Conservation (phyloP, 306 rosid species). For the Comarum palustre region DNA sequence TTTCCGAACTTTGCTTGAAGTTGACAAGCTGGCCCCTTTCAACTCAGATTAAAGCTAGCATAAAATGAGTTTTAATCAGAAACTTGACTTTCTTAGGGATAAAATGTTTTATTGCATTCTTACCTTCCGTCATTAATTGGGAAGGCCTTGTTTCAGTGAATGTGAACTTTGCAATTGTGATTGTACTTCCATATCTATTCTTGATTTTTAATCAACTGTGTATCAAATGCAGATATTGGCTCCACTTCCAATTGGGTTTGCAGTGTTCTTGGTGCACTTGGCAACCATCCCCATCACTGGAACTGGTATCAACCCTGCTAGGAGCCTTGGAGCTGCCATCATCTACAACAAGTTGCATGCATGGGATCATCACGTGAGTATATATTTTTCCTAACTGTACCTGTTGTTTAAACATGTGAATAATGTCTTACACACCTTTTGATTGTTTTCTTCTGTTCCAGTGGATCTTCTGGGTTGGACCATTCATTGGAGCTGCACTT, state of each 20-base stretch:
- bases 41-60: too few species aligned
- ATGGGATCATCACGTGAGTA: conserved; percentile 41
- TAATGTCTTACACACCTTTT: background rate
- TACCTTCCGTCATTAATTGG: too few species aligned
- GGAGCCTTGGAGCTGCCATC: conserved; percentile 49
- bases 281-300: conserved; percentile 49
- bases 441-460: conserved; percentile 16
- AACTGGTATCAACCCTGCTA: conserved; percentile 47
- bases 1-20: background rate
- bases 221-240: conserved; percentile 39
- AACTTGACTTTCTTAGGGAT: too few species aligned
- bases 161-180: background rate
- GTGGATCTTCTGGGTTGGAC: conserved; percentile 65
- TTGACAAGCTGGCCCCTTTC: background rate
- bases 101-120: too few species aligned
- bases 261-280: conserved; percentile 45
- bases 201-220: background rate
- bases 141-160: too few species aligned
- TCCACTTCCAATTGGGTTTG: conserved; percentile 47
- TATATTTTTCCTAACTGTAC: background rate
- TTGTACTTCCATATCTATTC: background rate
- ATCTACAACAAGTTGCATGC: conserved; percentile 41
- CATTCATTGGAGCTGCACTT: conserved; percentile 56
- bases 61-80: too few species aligned
- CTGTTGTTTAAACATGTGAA: background rate